Percentiles rank a stretch among this genome's conserved stretches.
These are phyloP conservation scores for Dactylellina parvicollis DNA, from an alignment of 2,329 filamentous ascomycete genomes.

Conservation along the genomic window DNA sequence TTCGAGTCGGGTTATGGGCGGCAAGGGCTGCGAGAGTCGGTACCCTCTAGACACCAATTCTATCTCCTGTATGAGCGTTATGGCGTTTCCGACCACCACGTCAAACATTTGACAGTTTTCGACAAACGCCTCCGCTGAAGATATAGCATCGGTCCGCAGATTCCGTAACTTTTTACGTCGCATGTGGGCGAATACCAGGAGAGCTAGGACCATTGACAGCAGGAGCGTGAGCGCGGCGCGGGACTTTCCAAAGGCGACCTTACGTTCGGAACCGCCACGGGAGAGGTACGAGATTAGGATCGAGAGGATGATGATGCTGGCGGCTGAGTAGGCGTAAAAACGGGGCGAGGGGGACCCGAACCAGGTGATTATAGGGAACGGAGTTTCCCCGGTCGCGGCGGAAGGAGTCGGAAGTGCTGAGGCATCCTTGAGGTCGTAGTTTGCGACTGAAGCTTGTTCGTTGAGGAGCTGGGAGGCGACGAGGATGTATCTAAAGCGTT, in stretches of 20 bases:
- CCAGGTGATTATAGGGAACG: constrained; percentile 45
- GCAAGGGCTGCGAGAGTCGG: constrained; percentile 84
- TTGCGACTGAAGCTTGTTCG: constrained; percentile 69
- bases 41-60: constrained; percentile 93
- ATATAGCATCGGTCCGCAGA: constrained; percentile 77
- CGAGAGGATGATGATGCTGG: constrained; percentile 56
- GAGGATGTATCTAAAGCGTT: constrained; percentile 92
- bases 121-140: constrained; percentile 75
- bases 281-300: constrained; percentile 57
- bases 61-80: constrained; percentile 91
- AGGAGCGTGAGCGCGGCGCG: constrained; percentile 65
- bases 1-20: constrained; percentile 91
- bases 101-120: constrained; percentile 82
- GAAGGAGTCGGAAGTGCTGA: constrained; percentile 34
- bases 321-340: constrained; percentile 54
- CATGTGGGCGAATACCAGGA: constrained; percentile 75
- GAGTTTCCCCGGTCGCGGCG: neutral
- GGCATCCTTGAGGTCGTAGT: constrained; percentile 58
- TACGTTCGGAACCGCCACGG: constrained; percentile 63
- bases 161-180: constrained; percentile 84
- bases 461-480: constrained; percentile 89
- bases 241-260: constrained; percentile 68
- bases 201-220: constrained; percentile 67
- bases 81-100: constrained; percentile 76
- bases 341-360: constrained; percentile 43